Base-by-base conservation (phyloP, 2,329 filamentous ascomycete species). In the Penicillium occitanis region DNA sequence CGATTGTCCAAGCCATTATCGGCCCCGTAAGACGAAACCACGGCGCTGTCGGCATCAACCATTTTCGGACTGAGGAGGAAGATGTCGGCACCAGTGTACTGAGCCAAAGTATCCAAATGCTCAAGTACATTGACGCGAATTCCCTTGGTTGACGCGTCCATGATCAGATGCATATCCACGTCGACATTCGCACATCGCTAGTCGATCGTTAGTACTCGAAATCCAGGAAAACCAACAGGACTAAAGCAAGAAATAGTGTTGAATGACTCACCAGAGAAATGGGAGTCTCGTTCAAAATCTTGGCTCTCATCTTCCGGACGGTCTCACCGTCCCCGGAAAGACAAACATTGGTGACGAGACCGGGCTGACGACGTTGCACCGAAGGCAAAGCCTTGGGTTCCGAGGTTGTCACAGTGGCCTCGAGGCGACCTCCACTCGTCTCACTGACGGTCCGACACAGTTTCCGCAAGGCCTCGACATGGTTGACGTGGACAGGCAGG, bases 101-200 rank as follows among this genome's bases (percentile, higher is more conserved):
- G 87, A 11, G 95, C 91, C 74, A 97, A 90, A 69, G 90, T 89
- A 78, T 98, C 92, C 71, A 99, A 86, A 73, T 94, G 92, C 69
- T 92, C 88, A 61, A 93, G 87, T 33, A 97, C 91, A 58, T 88
- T 86, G 69, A 88, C 85, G 75, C 92, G 88, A 67, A 97, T 84
- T 53, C 89, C 87, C 68, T 87, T 85, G 30, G 84, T 82, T 67
- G 83, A 81, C 61, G 88, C 87, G 70, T 96, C 93, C 76, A 93
- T 91, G 74, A 98, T 92, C 71, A 97, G 86, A 72, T 92, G 90
- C 73, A 92, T 92, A 76, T 97, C 93, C 72, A 99, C 90, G 76
- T 98, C 95, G 74, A 99, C 92, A 64, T 90, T 93, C 57, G 93
- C 92, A 80, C 93, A 97, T 73, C 92, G 91, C 94, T 97, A 72